Percentiles rank a stretch among this genome's conserved stretches.
Conservation (phyloP, 2,329 filamentous ascomycete species). For the Xylariales sp. region DNA sequence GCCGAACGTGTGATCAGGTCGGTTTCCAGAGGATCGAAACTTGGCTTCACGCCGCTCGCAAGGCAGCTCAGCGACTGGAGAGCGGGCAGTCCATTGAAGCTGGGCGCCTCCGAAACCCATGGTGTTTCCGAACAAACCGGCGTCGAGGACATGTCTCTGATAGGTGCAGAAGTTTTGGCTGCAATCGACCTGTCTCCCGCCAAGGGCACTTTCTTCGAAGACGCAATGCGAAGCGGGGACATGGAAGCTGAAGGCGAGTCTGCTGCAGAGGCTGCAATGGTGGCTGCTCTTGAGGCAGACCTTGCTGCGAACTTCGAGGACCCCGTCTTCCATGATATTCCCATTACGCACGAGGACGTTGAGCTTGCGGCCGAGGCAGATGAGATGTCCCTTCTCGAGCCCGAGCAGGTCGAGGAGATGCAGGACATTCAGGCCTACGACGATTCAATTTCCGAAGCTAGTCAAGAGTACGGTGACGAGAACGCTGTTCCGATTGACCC, state of each 20-base stretch:
- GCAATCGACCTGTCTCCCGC: slow-evolving; percentile 31
- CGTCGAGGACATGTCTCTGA: slow-evolving; percentile 22
- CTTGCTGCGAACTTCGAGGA: slow-evolving; percentile 30
- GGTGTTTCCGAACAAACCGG: slow-evolving; percentile 21
- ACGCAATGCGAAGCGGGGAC: slow-evolving; percentile 44
- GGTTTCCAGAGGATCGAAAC: slow-evolving; percentile 25
- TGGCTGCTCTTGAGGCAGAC: slow-evolving; percentile 28
- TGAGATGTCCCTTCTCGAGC: slow-evolving; percentile 53
- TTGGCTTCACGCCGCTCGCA: slow-evolving; percentile 62
- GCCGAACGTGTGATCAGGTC: slow-evolving; percentile 25
- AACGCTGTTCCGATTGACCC: slow-evolving; percentile 56
- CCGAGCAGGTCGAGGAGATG: slow-evolving; percentile 32
- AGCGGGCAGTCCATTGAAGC: slow-evolving; percentile 50
- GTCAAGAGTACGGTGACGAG: slow-evolving; percentile 64
- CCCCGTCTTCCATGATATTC: slow-evolving; percentile 41
- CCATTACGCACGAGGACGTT: slow-evolving; percentile 51
- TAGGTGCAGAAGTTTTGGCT: slow-evolving; percentile 19
- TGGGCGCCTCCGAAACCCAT: too few species aligned
- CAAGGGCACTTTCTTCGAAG: slow-evolving; percentile 54
- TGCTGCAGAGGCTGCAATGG: slow-evolving; percentile 30
- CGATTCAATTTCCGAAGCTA: slow-evolving; percentile 53
- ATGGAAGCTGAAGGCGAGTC: slow-evolving; percentile 21
- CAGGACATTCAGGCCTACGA: slow-evolving; percentile 33
- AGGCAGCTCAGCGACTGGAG: slow-evolving; percentile 60
- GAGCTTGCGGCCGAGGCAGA: slow-evolving; percentile 54